Evolutionary conservation across 2,329 filamentous ascomycete genomes (phyloP), one percentile per base, ranked within the genome.

Genomic region (Clonostachys rosea): DNA sequence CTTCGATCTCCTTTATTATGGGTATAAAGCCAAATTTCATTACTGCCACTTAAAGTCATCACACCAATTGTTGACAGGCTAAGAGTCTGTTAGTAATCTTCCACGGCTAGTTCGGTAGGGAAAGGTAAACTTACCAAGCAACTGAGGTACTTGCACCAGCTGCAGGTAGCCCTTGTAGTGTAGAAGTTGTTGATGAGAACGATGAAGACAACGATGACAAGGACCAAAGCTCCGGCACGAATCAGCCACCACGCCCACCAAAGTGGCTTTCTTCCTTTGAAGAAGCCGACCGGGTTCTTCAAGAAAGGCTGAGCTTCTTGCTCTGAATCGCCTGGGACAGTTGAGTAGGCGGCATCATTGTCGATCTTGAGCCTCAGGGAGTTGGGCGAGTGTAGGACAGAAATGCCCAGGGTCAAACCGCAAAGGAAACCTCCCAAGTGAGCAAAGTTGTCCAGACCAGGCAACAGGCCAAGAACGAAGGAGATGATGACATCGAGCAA

Each of bases 221-320:
- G 78, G 8, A 96, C 78, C 45, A 99, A 71, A 20, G 87, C 85
- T 0, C 79, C 89, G 1, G 80, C 88, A 16, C 94, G 81, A 30
- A 97, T 77, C 18, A 96, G 67, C 92, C 92, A 97, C 94, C 94
- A 99, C 6, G 74, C 87, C 94, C 94, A 99, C 94, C 94, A 99
- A 8, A 96, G 75, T 18, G 88, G 87, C 64, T 95, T 96, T 16
- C 94, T 81, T 17, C 89, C 90, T 64, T 91, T 92, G 72, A 97
- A 97, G 68, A 96, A 96, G 6, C 82, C 84, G 5, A 84, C 63
- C 1, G 86, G 81, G 49, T 79, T 81, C 57, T 83, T 81, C 47
- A 81, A 61, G 54, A 87, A 83, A 1, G 71, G 64, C 24, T 75
- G 72, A 16, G 75, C 71, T 18, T 74, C 74, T 41, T 74, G 71